Conservation (phyloP, 2,329 filamentous ascomycete genomes). For the Cladorrhinum sp. region DNA sequence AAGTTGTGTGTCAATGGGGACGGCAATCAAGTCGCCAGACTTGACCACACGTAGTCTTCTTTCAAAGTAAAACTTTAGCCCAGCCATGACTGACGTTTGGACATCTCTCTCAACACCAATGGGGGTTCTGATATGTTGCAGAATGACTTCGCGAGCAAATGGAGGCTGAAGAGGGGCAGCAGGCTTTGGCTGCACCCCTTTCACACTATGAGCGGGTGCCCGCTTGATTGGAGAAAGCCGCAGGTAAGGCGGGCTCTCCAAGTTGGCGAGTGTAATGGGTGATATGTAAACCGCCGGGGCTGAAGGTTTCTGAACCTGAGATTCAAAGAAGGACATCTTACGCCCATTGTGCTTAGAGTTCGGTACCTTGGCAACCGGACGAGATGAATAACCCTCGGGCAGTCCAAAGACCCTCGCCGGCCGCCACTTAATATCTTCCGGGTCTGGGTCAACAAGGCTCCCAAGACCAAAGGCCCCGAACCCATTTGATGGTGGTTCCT, state of each 20-base stretch:
- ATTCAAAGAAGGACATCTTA: slow-evolving; percentile 62
- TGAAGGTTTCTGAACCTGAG: slow-evolving; percentile 60
- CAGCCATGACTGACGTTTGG: slow-evolving; percentile 81
- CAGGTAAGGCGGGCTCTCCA: slow-evolving; percentile 74
- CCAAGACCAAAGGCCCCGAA: slow-evolving; percentile 66
- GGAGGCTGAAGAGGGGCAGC: slow-evolving; percentile 55
- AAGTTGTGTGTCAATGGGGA: slow-evolving; percentile 82
- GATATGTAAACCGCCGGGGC: slow-evolving; percentile 71
- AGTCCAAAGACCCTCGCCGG: slow-evolving; percentile 86
- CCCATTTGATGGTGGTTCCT: slow-evolving; percentile 68
- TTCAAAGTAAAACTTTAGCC: slow-evolving; percentile 85
- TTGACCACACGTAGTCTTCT: slow-evolving; percentile 78
- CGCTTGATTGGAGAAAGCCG: slow-evolving; percentile 70
- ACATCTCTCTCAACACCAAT: slow-evolving; percentile 80
- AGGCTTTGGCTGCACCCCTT: slow-evolving; percentile 54
- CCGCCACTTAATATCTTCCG: slow-evolving; percentile 67
- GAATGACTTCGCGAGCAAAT: slow-evolving; percentile 71
- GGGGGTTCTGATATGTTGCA: slow-evolving; percentile 86
- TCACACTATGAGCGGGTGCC: slow-evolving; percentile 40
- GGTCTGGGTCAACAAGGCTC: slow-evolving; percentile 61
- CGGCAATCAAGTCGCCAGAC: slow-evolving; percentile 81
- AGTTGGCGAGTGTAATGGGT: slow-evolving; percentile 81
- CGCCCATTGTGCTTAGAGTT: slow-evolving; percentile 51
- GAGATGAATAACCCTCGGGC: slow-evolving; percentile 68
- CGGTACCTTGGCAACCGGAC: slow-evolving; percentile 59